Base-by-base conservation (phyloP, 2,329 filamentous ascomycete genomes). In the Fusarium ambrosium region DNA sequence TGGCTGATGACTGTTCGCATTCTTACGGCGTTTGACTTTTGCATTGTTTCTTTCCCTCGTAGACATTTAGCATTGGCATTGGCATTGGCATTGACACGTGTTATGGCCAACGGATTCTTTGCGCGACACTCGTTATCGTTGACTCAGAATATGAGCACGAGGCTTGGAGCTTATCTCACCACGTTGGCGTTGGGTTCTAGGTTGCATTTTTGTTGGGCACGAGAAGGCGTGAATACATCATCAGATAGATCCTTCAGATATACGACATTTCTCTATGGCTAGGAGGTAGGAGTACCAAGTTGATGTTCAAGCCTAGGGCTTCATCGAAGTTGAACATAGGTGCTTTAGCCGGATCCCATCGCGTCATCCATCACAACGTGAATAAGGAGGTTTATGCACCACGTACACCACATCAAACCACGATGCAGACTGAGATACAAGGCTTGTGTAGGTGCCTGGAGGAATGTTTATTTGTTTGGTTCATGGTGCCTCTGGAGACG, bases 1-100 rank as follows among this genome's bases (percentile, higher is more conserved):
- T 60, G 18, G 22, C 20, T 51, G 45, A 48, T 13, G 41, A 61
- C 24, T 24, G 32, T 29, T 22, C 27, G 43, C 61, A 71, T 68
- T 58, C n/a, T 29, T 27, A 22, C 16, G 53, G 62, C n/a, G 43
- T 67, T 64, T 29, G 43, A 18, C 62, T 22, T 22, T 48, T 16
- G 1, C 8, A 9, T 45, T n/a, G 16, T 36, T 48, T 27, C 18
- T 36, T 67, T 24, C 6, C 32, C 58, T 60, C 22, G n/a, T 24
- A 62, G 22, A 36, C 58, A 27, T 62, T 20, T 63, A 34, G 24
- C 24, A 24, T 24, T 24, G 24, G 20, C n/a, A 61, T 24, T 24
- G 24, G 20, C n/a, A 61, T 24, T 56, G 41, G 18, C 22, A 61
- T 43, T 37, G 6, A 29, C n/a, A 43, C 24, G 37, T 22, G 58